Conservation (phyloP, 106 monocot genomes). For the Amphibolis antarctica region DNA sequence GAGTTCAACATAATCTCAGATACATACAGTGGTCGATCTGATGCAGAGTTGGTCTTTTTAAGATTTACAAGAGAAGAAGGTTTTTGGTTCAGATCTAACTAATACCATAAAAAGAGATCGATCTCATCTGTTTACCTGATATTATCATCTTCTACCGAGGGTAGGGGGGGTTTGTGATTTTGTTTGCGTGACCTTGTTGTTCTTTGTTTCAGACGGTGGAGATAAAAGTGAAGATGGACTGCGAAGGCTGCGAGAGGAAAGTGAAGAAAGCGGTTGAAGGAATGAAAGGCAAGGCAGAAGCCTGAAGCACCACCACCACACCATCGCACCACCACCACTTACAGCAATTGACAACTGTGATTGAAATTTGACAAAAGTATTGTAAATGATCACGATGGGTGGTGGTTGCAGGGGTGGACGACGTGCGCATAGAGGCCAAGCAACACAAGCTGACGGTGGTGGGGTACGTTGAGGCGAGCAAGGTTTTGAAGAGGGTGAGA, state of each 20-base stretch:
- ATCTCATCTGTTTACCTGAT: no score
- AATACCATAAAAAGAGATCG: no score
- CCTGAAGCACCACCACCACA: neutral
- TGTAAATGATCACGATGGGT: neutral
- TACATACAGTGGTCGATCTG: no score
- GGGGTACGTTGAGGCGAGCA: conserved; percentile 15
- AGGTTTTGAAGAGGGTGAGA: conserved; percentile 22
- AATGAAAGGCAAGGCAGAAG: neutral
- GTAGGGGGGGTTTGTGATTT: no score
- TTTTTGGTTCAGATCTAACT: no score
- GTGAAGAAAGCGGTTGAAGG: conserved; percentile 8
- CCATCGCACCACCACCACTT: neutral
- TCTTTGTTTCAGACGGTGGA: conserved; percentile 3
- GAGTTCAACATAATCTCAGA: no score
- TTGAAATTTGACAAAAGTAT: no score
- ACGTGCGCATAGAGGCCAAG: conserved; percentile 11
- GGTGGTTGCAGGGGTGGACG: conserved; percentile 15
- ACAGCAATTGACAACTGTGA: no score
- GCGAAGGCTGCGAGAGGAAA: conserved; percentile 12
- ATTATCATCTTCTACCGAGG: no score
- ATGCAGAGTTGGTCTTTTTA: no score
- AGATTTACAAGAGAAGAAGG: no score
- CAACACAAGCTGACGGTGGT: conserved; percentile 24
- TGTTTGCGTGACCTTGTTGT: neutral
- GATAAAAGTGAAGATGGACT: conserved; percentile 13